Conservation (phyloP, 495 filamentous ascomycete genomes). For the Xylaria castorea region DNA sequence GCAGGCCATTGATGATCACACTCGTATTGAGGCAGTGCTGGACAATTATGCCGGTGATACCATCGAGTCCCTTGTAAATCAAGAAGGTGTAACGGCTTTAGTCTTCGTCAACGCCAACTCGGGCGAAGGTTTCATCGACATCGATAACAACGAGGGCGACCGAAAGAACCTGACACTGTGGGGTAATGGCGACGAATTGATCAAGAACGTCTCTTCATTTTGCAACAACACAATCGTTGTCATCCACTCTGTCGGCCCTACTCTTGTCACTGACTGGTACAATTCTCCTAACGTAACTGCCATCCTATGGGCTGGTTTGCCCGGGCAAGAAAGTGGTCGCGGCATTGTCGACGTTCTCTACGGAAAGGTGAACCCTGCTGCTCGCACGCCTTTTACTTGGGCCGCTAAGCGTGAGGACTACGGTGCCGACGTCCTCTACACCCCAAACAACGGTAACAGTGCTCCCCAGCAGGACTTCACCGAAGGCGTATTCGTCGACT, state of each 20-base stretch:
- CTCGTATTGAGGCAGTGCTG: constrained; percentile 74
- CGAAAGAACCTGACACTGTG: constrained; percentile 93
- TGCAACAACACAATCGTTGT: constrained; percentile 94
- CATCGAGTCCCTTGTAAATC: constrained; percentile 67
- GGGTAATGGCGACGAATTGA: constrained; percentile 78
- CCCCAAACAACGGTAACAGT: constrained; percentile 70
- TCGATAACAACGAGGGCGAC: constrained; percentile 88
- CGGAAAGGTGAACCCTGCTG: constrained; percentile 84
- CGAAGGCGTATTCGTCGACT: constrained; percentile 94
- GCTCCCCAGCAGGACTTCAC: constrained; percentile 82
- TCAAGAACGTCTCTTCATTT: constrained; percentile 74
- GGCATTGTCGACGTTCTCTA: constrained; percentile 92
- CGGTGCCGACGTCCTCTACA: constrained; percentile 75
- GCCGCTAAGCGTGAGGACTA: constrained; percentile 76
- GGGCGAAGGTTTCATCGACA: constrained; percentile 84
- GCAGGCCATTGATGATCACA: constrained; percentile 66
- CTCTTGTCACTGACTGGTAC: constrained; percentile 78
- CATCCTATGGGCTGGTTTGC: constrained; percentile 91
- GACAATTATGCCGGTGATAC: constrained; percentile 69
- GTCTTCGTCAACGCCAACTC: constrained; percentile 90
- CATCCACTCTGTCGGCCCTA: constrained; percentile 84
- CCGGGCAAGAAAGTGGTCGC: constrained; percentile 91
- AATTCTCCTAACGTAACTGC: constrained; percentile 91
- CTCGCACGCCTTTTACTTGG: constrained; percentile 88
- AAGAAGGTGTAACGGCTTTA: constrained; percentile 72